Conservation (phyloP, 768 basidiomycete genomes). For the Mrakia blollopis region DNA sequence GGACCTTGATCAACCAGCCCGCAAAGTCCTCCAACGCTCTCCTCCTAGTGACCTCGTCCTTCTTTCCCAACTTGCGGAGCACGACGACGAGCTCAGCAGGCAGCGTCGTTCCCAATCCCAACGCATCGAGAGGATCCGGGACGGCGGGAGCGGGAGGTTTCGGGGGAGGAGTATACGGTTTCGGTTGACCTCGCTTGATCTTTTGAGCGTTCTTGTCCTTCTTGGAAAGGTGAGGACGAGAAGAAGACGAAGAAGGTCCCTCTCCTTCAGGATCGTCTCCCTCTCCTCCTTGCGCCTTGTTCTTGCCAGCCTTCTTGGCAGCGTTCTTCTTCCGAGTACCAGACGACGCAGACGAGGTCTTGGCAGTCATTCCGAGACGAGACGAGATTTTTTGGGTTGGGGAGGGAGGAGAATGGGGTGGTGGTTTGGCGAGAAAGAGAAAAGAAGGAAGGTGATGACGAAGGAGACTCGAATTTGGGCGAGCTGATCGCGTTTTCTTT, state of each 20-base stretch:
- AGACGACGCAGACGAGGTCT: slow-evolving; percentile 73
- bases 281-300: slow-evolving; percentile 21
- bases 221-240: slow-evolving; percentile 29
- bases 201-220: slow-evolving; percentile 47
- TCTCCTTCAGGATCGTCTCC: slow-evolving; percentile 34
- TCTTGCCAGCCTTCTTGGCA: slow-evolving; percentile 56
- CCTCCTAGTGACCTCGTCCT: slow-evolving; percentile 75
- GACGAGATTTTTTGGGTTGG: background rate
- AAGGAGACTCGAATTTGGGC: too few relatives aligned
- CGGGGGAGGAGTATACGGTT: slow-evolving; percentile 71
- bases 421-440: background rate
- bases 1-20: slow-evolving; percentile 57
- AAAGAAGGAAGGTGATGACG: background rate
- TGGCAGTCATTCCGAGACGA: slow-evolving; percentile 10
- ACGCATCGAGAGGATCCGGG: slow-evolving; percentile 80
- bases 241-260: slow-evolving; percentile 43
- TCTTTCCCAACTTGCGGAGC: slow-evolving; percentile 76
- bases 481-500: too few relatives aligned
- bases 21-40: slow-evolving; percentile 82
- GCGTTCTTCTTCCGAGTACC: slow-evolving; percentile 92
- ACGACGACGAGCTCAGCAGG: slow-evolving; percentile 79
- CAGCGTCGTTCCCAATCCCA: slow-evolving; percentile 66
- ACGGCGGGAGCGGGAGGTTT: slow-evolving; percentile 49
- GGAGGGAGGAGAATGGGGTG: background rate
- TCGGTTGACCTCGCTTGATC: slow-evolving; percentile 54